Evolutionary conservation across 371 early-diverging fungal genomes (phyloP).

Genomic region (Apophysomyces sp.): DNA sequence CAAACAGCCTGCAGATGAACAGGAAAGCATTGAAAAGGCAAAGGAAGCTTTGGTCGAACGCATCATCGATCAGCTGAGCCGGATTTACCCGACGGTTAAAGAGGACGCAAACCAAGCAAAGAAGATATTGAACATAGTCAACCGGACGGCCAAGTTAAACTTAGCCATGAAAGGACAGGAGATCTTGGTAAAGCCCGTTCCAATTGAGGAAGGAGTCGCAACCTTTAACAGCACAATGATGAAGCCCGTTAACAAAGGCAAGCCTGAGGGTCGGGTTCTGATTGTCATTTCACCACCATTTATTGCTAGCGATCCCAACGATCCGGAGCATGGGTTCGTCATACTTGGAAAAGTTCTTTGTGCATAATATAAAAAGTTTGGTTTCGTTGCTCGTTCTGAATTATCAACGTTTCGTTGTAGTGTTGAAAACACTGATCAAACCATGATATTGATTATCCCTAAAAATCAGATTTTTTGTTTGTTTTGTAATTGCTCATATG

Average conservation of each 20-base stretch:
- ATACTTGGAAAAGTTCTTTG: conserved; percentile 15
- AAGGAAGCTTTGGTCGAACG: conserved; percentile 12
- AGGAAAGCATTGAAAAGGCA: conserved; percentile 10
- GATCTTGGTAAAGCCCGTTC: not conserved
- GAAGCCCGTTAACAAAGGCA: conserved; percentile 21
- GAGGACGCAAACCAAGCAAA: not conserved
- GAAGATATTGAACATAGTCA: conserved; percentile 13
- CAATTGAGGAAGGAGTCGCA: conserved; percentile 9
- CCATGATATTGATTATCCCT: no score
- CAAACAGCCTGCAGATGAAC: conserved; percentile 23
- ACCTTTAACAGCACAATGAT: conserved; percentile 10
- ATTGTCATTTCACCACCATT: conserved; percentile 17
- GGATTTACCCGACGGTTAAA: conserved; percentile 3
- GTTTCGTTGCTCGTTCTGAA: not conserved
- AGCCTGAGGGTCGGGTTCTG: conserved; percentile 14
- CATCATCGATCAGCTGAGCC: conserved; percentile 7
- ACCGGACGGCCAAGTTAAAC: conserved; percentile 18
- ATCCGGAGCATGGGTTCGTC: conserved; percentile 21
- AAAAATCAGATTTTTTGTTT: no score
- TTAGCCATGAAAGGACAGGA: conserved; percentile 35
- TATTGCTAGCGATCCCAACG: conserved; percentile 11
- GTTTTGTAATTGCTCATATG: no score
- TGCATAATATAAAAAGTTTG: not conserved
- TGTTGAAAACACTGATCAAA: no score
- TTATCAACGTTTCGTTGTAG: no score